Conservation (phyloP, 2,329 filamentous ascomycete species). For the Arthrobotrys megalospora region DNA sequence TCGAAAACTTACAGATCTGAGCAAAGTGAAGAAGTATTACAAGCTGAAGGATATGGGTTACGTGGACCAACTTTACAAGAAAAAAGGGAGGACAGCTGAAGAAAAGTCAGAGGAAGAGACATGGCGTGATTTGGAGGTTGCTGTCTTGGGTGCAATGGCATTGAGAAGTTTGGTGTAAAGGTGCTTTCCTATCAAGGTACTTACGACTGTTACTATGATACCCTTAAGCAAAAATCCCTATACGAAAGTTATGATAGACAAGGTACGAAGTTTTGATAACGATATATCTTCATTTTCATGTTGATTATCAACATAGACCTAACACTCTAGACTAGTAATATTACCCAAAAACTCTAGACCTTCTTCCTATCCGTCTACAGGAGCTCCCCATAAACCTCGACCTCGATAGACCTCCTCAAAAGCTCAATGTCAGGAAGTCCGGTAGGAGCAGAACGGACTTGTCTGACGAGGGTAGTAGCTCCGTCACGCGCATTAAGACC, state of each 20-base stretch:
- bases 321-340: conserved; percentile 6
- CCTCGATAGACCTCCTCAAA: conserved; percentile 12
- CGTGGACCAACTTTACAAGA: conserved; percentile 43
- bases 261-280: conserved; percentile 9
- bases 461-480: conserved; percentile 1
- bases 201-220: conserved; percentile 17
- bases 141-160: conserved; percentile 54
- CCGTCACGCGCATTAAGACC: background rate
- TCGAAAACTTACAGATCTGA: conserved; percentile 74
- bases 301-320: conserved; percentile 1
- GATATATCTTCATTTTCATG: background rate
- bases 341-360: background rate
- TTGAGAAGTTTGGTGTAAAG: conserved; percentile 50
- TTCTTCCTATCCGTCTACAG: background rate
- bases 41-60: conserved; percentile 75
- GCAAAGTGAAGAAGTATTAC: conserved; percentile 85
- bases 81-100: conserved; percentile 28
- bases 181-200: background rate
- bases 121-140: conserved; percentile 50
- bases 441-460: conserved; percentile 4
- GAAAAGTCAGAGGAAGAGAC: conserved; percentile 33
- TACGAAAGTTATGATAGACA: background rate
- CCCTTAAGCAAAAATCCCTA: background rate
- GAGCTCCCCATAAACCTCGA: conserved; percentile 15
- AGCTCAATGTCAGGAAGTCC: conserved; percentile 2